Percentiles rank a stretch among this genome's conserved stretches.
phyloP scores from a whole-genome alignment of 108 stramenopile genomes.

The Epithemia pelagica region DNA sequence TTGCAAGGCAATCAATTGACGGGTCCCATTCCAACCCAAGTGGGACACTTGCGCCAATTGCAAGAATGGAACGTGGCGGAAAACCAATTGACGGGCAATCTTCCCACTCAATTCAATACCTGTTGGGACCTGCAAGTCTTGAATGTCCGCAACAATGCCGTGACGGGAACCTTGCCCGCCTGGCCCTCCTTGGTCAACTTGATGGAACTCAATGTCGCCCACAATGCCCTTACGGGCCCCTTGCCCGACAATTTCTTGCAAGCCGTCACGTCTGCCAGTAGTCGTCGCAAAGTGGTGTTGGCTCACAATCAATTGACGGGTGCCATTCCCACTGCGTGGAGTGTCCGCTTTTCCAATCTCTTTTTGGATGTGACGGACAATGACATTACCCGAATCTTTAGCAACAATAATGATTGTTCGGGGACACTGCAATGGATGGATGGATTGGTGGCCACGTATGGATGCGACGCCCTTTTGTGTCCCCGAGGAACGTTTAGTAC shows the following conservation, averaged over 20 bases:
- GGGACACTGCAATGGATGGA: constrained; percentile 31
- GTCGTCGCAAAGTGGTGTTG: neutral
- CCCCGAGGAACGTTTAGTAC: constrained; percentile 35
- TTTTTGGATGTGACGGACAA: constrained; percentile 25
- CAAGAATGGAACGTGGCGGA: constrained; percentile 8
- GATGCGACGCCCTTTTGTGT: constrained; percentile 49
- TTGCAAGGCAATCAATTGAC: constrained; percentile 7
- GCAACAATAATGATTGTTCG: constrained; percentile 18
- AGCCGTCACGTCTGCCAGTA: neutral
- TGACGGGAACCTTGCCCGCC: neutral
- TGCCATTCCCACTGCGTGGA: constrained; percentile 2
- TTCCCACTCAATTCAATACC: constrained; percentile 7
- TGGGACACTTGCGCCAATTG: constrained; percentile 9
- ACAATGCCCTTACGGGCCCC: constrained; percentile 28
- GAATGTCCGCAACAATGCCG: neutral
- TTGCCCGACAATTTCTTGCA: constrained; percentile 34
- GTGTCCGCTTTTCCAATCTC: constrained; percentile 25
- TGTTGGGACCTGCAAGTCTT: neutral
- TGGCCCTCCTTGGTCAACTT: constrained; percentile 7
- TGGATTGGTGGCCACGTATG: constrained; percentile 12
- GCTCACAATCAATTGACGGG: constrained; percentile 7
- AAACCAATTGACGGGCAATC: constrained; percentile 7
- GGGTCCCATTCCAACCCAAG: constrained; percentile 13
- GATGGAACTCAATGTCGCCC: constrained; percentile 2
- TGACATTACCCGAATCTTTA: constrained; percentile 11